Evolutionary conservation across 257 asterid species (phyloP).

Genomic region (Solanum tarijense): DNA sequence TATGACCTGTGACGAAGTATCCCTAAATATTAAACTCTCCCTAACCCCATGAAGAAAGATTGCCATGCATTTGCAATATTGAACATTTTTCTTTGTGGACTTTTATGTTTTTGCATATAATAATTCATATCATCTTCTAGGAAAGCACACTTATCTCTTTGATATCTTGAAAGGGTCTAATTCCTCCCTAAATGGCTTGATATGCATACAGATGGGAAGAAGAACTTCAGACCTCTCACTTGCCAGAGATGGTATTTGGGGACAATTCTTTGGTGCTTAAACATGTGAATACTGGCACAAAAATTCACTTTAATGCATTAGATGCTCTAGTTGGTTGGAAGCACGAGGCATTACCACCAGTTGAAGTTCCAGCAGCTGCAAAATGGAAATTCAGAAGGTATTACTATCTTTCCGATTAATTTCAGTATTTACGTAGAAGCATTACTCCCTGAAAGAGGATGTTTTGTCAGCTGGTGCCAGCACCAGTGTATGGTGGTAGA

Average conservation of each 20-base stretch:
- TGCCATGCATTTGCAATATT: neutral
- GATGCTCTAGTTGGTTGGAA: slow-evolving; percentile 96
- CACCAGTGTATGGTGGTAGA: neutral
- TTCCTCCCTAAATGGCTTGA: neutral
- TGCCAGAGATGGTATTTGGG: slow-evolving; percentile 98
- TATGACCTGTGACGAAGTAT: neutral
- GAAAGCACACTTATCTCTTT: neutral
- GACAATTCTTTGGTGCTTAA: slow-evolving; percentile 67
- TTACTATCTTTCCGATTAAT: neutral
- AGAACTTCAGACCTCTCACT: slow-evolving; percentile 73
- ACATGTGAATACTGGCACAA: slow-evolving; percentile 59
- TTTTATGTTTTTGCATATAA: neutral
- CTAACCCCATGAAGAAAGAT: neutral
- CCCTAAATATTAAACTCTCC: neutral
- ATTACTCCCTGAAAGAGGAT: neutral
- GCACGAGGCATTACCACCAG: slow-evolving; percentile 82
- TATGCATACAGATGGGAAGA: slow-evolving; percentile 79
- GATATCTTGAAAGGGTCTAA: neutral
- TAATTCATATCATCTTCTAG: neutral
- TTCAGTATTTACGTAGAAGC: neutral
- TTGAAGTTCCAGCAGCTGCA: slow-evolving; percentile 99
- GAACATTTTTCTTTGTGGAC: neutral
- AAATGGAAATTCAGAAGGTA: slow-evolving; percentile 87
- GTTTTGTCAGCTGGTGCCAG: neutral
- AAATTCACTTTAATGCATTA: slow-evolving; percentile 66